phyloP scores from a whole-genome alignment of 768 basidiomycete genomes.

The Botryobasidium botryosum region DNA sequence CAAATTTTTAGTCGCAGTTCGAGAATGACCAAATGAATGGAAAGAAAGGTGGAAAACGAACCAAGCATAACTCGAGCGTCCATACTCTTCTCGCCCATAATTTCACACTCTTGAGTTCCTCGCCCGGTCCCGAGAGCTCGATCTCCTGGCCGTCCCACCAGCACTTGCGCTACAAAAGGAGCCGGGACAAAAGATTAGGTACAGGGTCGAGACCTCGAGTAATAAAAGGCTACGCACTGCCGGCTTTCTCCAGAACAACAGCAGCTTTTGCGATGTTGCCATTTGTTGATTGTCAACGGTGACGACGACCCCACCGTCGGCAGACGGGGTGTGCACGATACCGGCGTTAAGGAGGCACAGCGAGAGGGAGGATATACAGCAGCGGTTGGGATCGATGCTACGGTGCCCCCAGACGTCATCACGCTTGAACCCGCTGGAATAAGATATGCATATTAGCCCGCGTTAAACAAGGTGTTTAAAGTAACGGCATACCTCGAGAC shows the following conservation, averaged over 20 bases:
- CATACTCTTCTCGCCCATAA: slow-evolving; percentile 96
- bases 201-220: slow-evolving; percentile 4
- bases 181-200: neutral
- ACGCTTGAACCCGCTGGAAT: slow-evolving; percentile 75
- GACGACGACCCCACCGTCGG: slow-evolving; percentile 42
- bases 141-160: slow-evolving; percentile 99
- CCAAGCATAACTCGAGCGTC: slow-evolving; percentile 93
- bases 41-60: slow-evolving; percentile 21
- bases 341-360: slow-evolving; percentile 95
- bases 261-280: slow-evolving; percentile 91
- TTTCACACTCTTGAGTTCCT: slow-evolving; percentile 47
- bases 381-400: slow-evolving; percentile 86
- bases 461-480: neutral
- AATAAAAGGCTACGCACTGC: slow-evolving; percentile 49
- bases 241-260: slow-evolving; percentile 98
- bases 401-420: slow-evolving; percentile 99
- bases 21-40: too few species aligned
- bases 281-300: slow-evolving; percentile 85
- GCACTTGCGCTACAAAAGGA: slow-evolving; percentile 66
- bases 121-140: slow-evolving; percentile 46
- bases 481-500: slow-evolving; percentile 75
- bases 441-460: slow-evolving; percentile 3
- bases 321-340: slow-evolving; percentile 49
- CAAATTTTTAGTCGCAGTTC: too few species aligned
- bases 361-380: slow-evolving; percentile 96